Evolutionary conservation across 2,329 filamentous ascomycete species (phyloP), one percentile per base, ranked within the genome.

Genomic region (Calonectria naviculata): DNA sequence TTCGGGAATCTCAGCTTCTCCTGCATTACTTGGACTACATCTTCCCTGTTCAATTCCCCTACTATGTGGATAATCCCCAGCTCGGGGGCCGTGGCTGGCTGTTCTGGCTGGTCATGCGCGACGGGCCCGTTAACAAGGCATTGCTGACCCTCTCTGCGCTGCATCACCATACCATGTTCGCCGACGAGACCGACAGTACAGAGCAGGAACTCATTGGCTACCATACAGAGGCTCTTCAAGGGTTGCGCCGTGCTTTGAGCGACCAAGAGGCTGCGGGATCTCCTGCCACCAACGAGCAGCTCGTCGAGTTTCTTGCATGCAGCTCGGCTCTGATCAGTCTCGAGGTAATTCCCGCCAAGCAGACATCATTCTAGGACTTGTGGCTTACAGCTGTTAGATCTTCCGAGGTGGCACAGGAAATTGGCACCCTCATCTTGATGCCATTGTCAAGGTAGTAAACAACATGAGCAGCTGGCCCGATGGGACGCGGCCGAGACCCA

Each of bases 11-110:
- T 2, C 77, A 80, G 46, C 75, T 79, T 7, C 65, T 80, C 5
- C 73, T 79, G 13, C 74, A 80, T 29, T 80, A 79, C 54, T 54
- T 80, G 5, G 78, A 80, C 34, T 78, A 79, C 31, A 78, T 80
- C 17, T 79, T 80, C 34, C 78, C 76, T 0, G 64, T 79, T 0
- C 77, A 80, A 36, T 80, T 77, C 36, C 72, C 77, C 0, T 79
- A 76, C 38, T 79, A 80, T 13, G 71, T 71, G 8, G 75, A 79
- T n/a, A 74, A 74, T 0, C 75, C 78, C 1, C 72, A 74, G 7
- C 69, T 75, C 19, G 78, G 76, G n/a, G 78, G 78, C 0, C 66
- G 78, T 46, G 78, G 76, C 0, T 80, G 78, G 78, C 67, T 80
- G 2, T 78, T 78, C 41, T 80, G 76, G 60, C 71, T 80, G 19